Conservation (phyloP, 805 yeast genomes). For the Trichomonascus vanleenenianus region DNA sequence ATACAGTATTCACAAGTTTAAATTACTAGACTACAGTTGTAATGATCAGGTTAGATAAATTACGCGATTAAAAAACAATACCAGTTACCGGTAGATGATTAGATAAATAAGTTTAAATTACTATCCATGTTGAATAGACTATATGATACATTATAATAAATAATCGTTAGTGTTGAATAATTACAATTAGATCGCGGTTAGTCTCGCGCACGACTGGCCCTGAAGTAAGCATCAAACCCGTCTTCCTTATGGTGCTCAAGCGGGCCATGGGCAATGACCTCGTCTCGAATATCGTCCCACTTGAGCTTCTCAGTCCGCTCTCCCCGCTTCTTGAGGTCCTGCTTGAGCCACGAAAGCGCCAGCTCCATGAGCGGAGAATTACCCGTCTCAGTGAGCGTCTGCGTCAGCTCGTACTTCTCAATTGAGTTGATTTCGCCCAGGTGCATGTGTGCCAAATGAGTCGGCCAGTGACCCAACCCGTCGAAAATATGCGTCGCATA, state of each 20-base stretch:
- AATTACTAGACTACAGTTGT: too few relatives aligned
- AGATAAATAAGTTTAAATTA: too few relatives aligned
- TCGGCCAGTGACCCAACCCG: conserved; percentile 89
- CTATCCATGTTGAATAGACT: neutral
- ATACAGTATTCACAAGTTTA: too few relatives aligned
- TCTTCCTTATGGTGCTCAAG: conserved; percentile 15
- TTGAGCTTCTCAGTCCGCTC: conserved; percentile 40
- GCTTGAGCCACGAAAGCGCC: conserved; percentile 30
- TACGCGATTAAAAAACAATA: too few relatives aligned
- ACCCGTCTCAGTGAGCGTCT: conserved; percentile 7
- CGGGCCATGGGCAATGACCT: conserved; percentile 14
- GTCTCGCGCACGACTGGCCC: conserved; percentile 20
- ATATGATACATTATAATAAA: neutral
- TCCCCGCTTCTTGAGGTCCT: conserved; percentile 44
- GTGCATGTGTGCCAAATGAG: conserved; percentile 68
- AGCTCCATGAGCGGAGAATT: conserved; percentile 29
- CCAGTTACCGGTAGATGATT: too few relatives aligned
- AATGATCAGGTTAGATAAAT: too few relatives aligned
- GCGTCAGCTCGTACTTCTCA: conserved; percentile 11
- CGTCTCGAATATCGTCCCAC: conserved; percentile 47
- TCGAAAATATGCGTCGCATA: conserved; percentile 97
- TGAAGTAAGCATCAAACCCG: conserved; percentile 25
- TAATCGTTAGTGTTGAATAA: neutral
- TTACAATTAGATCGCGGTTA: neutral
- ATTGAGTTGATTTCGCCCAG: conserved; percentile 45